Conservation (phyloP, 2,329 filamentous ascomycete species). For the Tolypocladium endophyticum region DNA sequence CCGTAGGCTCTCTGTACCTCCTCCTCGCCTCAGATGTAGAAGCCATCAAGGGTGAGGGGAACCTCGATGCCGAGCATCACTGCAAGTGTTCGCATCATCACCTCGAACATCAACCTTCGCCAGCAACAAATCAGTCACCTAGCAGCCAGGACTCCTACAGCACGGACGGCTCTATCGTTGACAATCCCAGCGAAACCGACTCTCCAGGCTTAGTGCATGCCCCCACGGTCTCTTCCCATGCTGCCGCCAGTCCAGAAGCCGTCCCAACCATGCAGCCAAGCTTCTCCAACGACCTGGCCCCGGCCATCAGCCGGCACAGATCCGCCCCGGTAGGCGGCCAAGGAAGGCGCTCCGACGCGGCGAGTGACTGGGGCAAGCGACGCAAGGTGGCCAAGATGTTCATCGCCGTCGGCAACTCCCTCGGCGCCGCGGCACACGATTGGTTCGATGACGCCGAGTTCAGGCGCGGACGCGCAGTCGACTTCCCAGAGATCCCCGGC, state of each 20-base stretch:
- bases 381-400: conserved; percentile 32
- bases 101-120: neutral
- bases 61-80: neutral
- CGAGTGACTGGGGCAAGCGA: conserved; percentile 19
- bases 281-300: neutral
- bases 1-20: conserved; percentile 48
- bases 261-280: neutral
- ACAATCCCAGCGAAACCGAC: neutral
- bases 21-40: conserved; percentile 18
- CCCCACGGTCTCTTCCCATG: neutral
- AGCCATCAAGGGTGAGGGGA: conserved; percentile 15
- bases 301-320: neutral
- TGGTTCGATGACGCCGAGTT: conserved; percentile 39
- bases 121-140: neutral
- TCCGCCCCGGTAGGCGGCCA: neutral
- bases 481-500: conserved; percentile 47
- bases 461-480: conserved; percentile 29
- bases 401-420: conserved; percentile 28
- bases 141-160: conserved; percentile 1
- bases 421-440: conserved; percentile 37
- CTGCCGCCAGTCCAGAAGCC: neutral
- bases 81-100: neutral
- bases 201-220: neutral
- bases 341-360: neutral
- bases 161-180: neutral